phyloP scores from a whole-genome alignment of 2,329 filamentous ascomycete species.

The Fusarium mexicanum region DNA sequence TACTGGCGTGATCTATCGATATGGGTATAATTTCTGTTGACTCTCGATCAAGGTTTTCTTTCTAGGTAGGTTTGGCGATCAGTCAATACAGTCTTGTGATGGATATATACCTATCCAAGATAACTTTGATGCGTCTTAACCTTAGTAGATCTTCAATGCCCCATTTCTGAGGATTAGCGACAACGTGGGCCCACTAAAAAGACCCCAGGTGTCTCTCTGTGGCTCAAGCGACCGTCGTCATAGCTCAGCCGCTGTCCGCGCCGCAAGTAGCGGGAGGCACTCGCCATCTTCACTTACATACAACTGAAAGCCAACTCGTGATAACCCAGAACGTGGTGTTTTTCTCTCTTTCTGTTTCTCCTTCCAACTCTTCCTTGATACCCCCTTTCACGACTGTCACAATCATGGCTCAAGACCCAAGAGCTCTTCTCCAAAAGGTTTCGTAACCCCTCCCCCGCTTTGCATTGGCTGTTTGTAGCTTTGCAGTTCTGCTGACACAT shows the following conservation, averaged over 20 bases:
- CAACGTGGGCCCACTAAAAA: constrained; percentile 17
- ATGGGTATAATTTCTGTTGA: not conserved
- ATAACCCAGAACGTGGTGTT: constrained; percentile 28
- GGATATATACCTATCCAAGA: not conserved
- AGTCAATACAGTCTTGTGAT: not conserved
- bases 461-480: constrained; percentile 8
- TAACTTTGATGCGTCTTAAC: not conserved
- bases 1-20: not conserved
- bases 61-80: not conserved
- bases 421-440: constrained; percentile 82
- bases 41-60: not conserved
- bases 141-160: constrained; percentile 8
- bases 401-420: constrained; percentile 79
- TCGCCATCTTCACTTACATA: constrained; percentile 27
- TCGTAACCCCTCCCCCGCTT: constrained; percentile 36
- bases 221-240: constrained; percentile 43
- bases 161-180: not conserved
- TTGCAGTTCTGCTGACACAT: constrained; percentile 13
- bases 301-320: constrained; percentile 19
- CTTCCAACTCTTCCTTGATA: constrained; percentile 10
- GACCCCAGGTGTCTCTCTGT: constrained; percentile 7
- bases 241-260: constrained; percentile 36
- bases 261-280: constrained; percentile 17
- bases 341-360: not conserved
- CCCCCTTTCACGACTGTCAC: constrained; percentile 12